Percentiles rank a stretch among this genome's conserved stretches.
These are phyloP conservation scores for Coffea eugenioides DNA, from an alignment of 257 asterid species.

Conservation along the genomic window DNA sequence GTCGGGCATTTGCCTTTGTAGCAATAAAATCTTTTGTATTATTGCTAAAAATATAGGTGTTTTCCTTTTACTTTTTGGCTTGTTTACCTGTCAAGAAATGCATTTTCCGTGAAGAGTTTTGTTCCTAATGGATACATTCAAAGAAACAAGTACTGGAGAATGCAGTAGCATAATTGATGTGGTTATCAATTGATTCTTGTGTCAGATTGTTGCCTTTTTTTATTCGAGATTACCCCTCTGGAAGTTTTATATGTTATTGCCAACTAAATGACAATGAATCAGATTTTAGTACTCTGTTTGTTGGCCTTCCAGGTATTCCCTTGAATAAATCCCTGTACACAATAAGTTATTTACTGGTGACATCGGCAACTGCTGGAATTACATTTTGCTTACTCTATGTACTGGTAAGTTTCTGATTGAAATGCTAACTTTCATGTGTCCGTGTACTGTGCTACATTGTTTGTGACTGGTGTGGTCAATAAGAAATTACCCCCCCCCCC, in stretches of 20 bases:
- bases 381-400: conserved; percentile 64
- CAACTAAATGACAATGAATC: not conserved
- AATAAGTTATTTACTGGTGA: conserved; percentile 67
- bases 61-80: not conserved
- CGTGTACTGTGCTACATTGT: not conserved
- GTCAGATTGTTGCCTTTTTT: not conserved
- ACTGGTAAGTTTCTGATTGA: conserved; percentile 37
- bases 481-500: too few species aligned
- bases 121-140: not conserved
- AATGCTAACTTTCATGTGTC: not conserved
- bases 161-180: not conserved
- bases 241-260: not conserved
- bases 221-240: not conserved
- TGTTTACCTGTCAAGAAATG: not conserved
- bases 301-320: conserved; percentile 62
- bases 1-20: not conserved
- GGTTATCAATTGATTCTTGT: not conserved
- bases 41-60: not conserved
- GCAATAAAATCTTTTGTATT: not conserved
- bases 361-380: conserved; percentile 76
- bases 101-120: not conserved
- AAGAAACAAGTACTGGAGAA: not conserved
- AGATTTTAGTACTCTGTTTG: not conserved
- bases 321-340: conserved; percentile 78
- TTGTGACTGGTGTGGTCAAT: too few species aligned